Base-by-base conservation (phyloP, 768 basidiomycete genomes). In the Pleurotus sapidus region DNA sequence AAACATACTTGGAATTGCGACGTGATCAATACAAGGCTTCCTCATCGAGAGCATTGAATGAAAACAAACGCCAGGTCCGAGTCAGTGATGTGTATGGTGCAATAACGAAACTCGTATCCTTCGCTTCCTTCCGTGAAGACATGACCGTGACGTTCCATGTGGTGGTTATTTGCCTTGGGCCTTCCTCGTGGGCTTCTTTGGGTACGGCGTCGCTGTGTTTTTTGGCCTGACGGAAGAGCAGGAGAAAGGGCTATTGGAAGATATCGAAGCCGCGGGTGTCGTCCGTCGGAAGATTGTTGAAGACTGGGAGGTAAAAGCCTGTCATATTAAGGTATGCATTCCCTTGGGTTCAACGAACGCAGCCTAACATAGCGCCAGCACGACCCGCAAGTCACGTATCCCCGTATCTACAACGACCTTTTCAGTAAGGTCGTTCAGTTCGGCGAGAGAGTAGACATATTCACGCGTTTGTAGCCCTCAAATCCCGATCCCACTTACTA, bases 351-450 rank as follows among this genome's bases (percentile, higher is more conserved):
- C 25, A 46, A 38, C 25, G 34, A 50, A 18, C 56, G 45, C 49
- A 55, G 34, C 55, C 20, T 43, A 57, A n/a, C 55, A 49, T 59
- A 54, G 17, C 27, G 59, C 1, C 59, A 91, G 91, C 90, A 94
- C 65, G 95, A 98, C 65, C 82, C 89, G 3, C 72, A 85, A 55
- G 93, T 95, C 8, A 79, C 84, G 0, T 93, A 89, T 64, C 95
- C 95, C 14, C 83, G 95, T 46, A 95, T 98, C 61, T 97, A 92
- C 74, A 96, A 98, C 60, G 95, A 96, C 70, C 92, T 95, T 74
- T 96, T 95, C 74, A 95, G 94, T 95, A 65, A 34, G 63, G 89
- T 78, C 39, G 7, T 27, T 50, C 11, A 2, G 9, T 5, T 60
- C 7, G 37, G 27, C 27, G 5, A 23, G 40, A 30, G 7, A 7